Conservation (phyloP, 306 rosid species). For the Biancaea sappan region DNA sequence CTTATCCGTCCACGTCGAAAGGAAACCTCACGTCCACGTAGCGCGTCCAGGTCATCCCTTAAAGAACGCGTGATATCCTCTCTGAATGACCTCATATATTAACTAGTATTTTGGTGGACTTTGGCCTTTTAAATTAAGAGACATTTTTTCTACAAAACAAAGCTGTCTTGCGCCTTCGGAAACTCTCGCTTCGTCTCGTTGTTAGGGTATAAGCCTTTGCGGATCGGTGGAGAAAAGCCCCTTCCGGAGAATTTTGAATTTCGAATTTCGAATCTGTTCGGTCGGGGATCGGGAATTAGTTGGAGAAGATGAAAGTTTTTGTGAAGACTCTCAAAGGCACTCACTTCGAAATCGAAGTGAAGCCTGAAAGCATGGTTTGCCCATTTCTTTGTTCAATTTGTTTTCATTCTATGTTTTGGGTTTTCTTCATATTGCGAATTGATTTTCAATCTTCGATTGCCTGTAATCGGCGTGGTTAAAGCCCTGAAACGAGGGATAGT, state of each 20-base stretch:
- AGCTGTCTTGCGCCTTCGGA: conserved; percentile 34
- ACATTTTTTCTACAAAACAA: neutral
- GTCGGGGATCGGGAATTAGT: conserved; percentile 38
- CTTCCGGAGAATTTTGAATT: conserved; percentile 37
- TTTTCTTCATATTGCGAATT: neutral
- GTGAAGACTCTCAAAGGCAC: conserved; percentile 90
- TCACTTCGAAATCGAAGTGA: conserved; percentile 87
- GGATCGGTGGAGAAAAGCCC: conserved; percentile 41
- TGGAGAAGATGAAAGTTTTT: conserved; percentile 75
- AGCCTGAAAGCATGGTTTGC: conserved; percentile 69
- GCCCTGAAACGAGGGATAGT: conserved; percentile 22
- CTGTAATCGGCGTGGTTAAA: neutral
- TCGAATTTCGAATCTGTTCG: conserved; percentile 36
- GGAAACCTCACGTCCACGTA: neutral
- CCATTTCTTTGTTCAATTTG: neutral
- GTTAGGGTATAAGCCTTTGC: conserved; percentile 38
- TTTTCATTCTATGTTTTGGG: neutral
- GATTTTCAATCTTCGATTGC: neutral
- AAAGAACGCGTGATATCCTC: neutral
- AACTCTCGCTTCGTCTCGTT: conserved; percentile 25
- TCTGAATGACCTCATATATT: neutral
- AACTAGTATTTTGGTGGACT: conserved; percentile 36
- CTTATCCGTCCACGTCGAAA: conserved; percentile 2
- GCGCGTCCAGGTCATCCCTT: neutral
- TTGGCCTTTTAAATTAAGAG: conserved; percentile 11